Percentiles rank a stretch among this genome's conserved stretches.
These are phyloP conservation scores for Borovskyia barvae DNA, from an alignment of 208 protist species.

Conservation along the genomic window DNA sequence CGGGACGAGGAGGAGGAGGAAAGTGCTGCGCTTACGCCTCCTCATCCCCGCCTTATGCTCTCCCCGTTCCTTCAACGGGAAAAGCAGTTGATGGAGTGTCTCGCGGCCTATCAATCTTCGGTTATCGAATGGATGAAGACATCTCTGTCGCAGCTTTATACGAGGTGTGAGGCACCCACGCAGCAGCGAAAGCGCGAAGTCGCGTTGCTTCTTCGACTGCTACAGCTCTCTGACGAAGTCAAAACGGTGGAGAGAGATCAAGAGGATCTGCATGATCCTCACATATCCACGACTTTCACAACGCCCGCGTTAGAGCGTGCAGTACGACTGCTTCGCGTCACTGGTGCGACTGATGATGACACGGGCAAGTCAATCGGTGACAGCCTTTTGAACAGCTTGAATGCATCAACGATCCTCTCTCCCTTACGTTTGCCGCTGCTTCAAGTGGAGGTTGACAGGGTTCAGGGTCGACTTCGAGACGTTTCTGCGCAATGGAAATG, in stretches of 20 bases:
- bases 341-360: neutral
- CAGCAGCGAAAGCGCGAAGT: conserved; percentile 2
- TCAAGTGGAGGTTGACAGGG: neutral
- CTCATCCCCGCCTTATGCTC: neutral
- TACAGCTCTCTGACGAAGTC: conserved; percentile 25
- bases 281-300: neutral
- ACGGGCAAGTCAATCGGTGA: neutral
- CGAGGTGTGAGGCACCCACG: neutral
- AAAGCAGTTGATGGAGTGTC: conserved; percentile 15
- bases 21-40: neutral
- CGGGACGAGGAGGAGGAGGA: neutral
- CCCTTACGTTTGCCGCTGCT: no score
- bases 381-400: no score
- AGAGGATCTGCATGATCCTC: neutral
- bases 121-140: conserved; percentile 9
- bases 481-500: conserved; percentile 6
- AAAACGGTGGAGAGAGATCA: neutral
- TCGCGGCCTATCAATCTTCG: conserved; percentile 1
- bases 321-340: neutral
- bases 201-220: conserved; percentile 25
- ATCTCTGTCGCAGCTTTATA: conserved; percentile 5
- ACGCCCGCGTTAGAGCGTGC: conserved; percentile 13
- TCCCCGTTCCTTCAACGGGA: conserved; percentile 14
- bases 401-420: no score
- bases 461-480: conserved; percentile 5